These are phyloP conservation scores for Leptomonas pyrrhocoris DNA, from an alignment of 208 protist genomes.

Conservation along the genomic window DNA sequence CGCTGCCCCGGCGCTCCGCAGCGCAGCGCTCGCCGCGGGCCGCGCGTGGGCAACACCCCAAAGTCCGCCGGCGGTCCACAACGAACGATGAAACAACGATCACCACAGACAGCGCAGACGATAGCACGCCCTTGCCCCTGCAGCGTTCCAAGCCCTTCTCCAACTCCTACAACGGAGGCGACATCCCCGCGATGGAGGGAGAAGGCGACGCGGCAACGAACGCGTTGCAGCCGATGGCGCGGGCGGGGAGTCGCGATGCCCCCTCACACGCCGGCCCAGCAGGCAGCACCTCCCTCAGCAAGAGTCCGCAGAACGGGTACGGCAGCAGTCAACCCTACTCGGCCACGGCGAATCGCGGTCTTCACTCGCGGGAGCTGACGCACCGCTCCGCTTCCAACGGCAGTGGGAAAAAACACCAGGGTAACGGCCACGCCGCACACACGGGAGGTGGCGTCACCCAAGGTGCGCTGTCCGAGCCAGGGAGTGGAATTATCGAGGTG, in stretches of 20 bases:
- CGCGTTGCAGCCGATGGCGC: neutral
- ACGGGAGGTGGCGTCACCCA: neutral
- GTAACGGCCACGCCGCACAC: neutral
- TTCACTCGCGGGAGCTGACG: slow-evolving; percentile 1
- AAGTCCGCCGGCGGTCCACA: neutral
- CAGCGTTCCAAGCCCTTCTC: slow-evolving; percentile 5
- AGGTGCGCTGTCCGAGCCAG: no score
- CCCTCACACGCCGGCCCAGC: neutral
- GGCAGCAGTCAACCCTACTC: slow-evolving; percentile 6
- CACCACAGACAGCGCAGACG: neutral
- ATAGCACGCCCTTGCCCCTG: neutral
- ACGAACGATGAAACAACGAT: neutral
- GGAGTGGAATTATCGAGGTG: neutral
- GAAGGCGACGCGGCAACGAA: neutral
- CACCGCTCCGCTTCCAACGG: neutral
- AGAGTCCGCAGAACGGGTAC: neutral
- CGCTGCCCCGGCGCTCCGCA: neutral
- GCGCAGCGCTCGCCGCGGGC: neutral
- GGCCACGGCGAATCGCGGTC: slow-evolving; percentile 3
- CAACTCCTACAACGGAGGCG: slow-evolving; percentile 1
- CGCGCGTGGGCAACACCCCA: neutral
- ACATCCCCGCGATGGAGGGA: no score
- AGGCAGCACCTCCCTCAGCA: neutral
- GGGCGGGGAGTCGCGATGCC: neutral
- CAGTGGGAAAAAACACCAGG: neutral